Evolutionary conservation across 2,329 filamentous ascomycete species (phyloP).

Genomic region (Apiospora sp.): DNA sequence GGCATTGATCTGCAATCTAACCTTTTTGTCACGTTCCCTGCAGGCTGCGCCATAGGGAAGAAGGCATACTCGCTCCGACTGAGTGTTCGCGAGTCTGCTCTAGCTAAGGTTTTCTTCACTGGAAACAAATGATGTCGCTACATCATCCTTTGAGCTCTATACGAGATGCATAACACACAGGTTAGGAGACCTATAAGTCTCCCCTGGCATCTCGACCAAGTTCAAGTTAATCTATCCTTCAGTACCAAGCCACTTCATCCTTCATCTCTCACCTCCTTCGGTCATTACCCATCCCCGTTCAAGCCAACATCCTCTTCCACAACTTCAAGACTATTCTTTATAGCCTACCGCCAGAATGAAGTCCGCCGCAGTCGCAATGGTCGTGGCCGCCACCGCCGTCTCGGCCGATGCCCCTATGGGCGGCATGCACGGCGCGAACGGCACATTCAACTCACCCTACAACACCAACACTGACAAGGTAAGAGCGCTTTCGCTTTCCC

Average conservation of each 20-base stretch:
- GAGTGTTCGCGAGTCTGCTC: neutral
- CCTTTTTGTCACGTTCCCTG: slow-evolving; percentile 1
- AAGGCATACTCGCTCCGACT: neutral
- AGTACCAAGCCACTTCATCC: neutral
- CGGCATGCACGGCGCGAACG: neutral
- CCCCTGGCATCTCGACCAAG: neutral
- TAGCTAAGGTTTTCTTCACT: neutral
- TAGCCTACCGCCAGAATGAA: slow-evolving; percentile 1
- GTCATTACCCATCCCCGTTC: neutral
- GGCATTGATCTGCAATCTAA: slow-evolving; percentile 2
- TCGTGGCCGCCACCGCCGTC: neutral
- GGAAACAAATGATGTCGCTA: slow-evolving; percentile 14
- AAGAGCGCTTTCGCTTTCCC: too few species aligned
- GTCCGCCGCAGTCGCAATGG: neutral
- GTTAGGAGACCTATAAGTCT: neutral
- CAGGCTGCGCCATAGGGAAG: neutral
- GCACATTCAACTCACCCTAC: neutral
- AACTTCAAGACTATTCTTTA: neutral
- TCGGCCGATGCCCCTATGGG: neutral
- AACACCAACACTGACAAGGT: neutral
- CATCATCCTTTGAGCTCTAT: slow-evolving; percentile 5
- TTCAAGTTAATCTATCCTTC: neutral
- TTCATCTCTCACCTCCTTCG: neutral
- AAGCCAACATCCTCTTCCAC: neutral
- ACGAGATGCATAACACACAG: neutral